Evolutionary conservation across 2,329 filamentous ascomycete genomes (phyloP), one percentile per base, ranked within the genome.

Genomic region (Helotiales sp.): DNA sequence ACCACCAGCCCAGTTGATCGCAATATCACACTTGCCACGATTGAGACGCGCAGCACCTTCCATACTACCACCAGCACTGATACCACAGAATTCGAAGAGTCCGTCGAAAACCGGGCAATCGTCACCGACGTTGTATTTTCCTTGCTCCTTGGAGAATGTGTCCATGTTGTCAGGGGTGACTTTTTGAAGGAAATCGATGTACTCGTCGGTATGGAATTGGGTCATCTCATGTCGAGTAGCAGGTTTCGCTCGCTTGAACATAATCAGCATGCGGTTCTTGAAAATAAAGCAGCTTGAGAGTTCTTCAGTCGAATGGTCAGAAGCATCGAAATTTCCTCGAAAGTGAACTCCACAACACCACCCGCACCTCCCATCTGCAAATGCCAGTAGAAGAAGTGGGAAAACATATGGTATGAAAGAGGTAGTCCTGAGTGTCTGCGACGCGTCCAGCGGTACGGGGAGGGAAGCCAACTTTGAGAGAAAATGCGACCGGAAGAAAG

Each of bases 111-210:
- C 93, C 1, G 96, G 96, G 74, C 96, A 99, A 78, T 99, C 96
- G 75, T 97, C 96, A 43, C 95, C 92, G 66, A 98, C 93, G 67
- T 97, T 97, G 84, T 96, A 98, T 71, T 93, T 93, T 47, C 87
- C 91, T 79, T 98, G 94, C 79, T 99, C 96, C 74, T 94, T 92
- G 73, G 90, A 87, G 77, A 93, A 98, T 71, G 87, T 87, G 74
- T 99, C 96, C 93, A 98, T 98, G 78, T 99, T 99, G 82, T 99
- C 96, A 1, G 96, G 96, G 0, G 96, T 98, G 64, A 99, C 96
- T 75, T 96, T 97, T 81, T 86, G 91, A 20, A 99, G 84, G 77
- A 98, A 99, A 64, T 97, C 93, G 71, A 99, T 93, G 80, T 99
- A 99, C 76, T 97, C 94, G 77, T 92, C 88, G 61, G 93, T 96